These are phyloP conservation scores for Penicillium sclerotigenum DNA, from an alignment of 2,329 filamentous ascomycete species.

Conservation along the genomic window DNA sequence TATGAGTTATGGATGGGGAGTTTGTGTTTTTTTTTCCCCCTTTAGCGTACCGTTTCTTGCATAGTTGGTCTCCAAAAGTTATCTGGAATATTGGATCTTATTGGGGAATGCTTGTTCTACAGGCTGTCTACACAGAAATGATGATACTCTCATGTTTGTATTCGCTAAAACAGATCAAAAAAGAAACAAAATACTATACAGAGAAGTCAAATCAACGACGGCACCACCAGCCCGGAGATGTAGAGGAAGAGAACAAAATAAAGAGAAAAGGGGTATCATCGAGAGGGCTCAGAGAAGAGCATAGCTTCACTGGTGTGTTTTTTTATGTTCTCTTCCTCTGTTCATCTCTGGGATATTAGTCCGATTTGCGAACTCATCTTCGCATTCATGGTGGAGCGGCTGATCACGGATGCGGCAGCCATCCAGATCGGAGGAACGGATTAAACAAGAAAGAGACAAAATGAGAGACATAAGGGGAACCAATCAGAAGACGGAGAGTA, in stretches of 20 bases:
- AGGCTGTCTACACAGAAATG: not conserved
- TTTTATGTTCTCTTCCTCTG: slow-evolving; percentile 4
- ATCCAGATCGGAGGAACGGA: not conserved
- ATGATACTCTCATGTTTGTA: slow-evolving; percentile 5
- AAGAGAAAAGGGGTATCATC: slow-evolving; percentile 19
- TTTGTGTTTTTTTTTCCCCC: no score
- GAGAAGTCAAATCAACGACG: slow-evolving; percentile 6
- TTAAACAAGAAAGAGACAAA: not conserved
- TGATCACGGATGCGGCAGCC: not conserved
- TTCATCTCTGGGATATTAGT: not conserved
- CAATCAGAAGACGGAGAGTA: not conserved
- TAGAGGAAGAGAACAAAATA: slow-evolving; percentile 2
- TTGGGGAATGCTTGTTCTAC: not conserved
- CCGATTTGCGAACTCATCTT: not conserved
- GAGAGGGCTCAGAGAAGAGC: slow-evolving; percentile 5
- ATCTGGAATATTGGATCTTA: not conserved
- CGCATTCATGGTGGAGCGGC: not conserved
- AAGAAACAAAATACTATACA: slow-evolving; percentile 16
- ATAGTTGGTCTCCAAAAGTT: not conserved
- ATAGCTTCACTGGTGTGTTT: slow-evolving; percentile 3
- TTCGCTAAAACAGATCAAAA: slow-evolving; percentile 17
- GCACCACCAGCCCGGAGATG: slow-evolving; percentile 4
- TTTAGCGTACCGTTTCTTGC: not conserved
- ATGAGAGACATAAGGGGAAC: not conserved
- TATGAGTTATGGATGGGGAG: not conserved